These are phyloP conservation scores for Colletotrichum sp. DNA, from an alignment of 2,329 filamentous ascomycete species.

Conservation along the genomic window DNA sequence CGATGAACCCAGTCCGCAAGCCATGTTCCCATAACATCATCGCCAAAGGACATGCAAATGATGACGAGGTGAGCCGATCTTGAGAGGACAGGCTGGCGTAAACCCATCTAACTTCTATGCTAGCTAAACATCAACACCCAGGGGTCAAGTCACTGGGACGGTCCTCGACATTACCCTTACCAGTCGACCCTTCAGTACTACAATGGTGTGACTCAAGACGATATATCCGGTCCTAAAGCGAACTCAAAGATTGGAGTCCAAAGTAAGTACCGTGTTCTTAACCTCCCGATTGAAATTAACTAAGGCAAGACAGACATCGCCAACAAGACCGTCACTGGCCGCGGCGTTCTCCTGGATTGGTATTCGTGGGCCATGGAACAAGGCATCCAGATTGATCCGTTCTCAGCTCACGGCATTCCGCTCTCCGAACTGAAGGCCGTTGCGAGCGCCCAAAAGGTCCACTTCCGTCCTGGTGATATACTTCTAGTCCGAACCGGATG, in stretches of 20 bases:
- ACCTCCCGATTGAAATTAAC: not conserved
- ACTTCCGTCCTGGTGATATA: not conserved
- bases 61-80: slow-evolving; percentile 20
- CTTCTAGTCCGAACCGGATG: slow-evolving; percentile 57
- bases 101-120: not conserved
- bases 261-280: not conserved
- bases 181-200: slow-evolving; percentile 15
- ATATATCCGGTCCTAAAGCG: not conserved
- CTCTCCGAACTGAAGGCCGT: not conserved
- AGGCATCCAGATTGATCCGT: not conserved
- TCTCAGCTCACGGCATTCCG: not conserved
- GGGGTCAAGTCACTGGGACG: slow-evolving; percentile 19
- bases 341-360: not conserved
- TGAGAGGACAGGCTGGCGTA: not conserved
- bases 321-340: not conserved
- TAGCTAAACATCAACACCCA: slow-evolving; percentile 17
- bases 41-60: slow-evolving; percentile 24
- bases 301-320: not conserved
- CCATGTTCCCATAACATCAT: slow-evolving; percentile 22
- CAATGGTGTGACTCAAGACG: slow-evolving; percentile 10
- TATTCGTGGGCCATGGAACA: not conserved
- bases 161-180: slow-evolving; percentile 12
- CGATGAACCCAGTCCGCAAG: slow-evolving; percentile 22
- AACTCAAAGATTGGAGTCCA: slow-evolving; percentile 1
- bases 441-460: not conserved